Base-by-base conservation (phyloP, 2,329 filamentous ascomycete genomes). In the Fusarium nelsonii region DNA sequence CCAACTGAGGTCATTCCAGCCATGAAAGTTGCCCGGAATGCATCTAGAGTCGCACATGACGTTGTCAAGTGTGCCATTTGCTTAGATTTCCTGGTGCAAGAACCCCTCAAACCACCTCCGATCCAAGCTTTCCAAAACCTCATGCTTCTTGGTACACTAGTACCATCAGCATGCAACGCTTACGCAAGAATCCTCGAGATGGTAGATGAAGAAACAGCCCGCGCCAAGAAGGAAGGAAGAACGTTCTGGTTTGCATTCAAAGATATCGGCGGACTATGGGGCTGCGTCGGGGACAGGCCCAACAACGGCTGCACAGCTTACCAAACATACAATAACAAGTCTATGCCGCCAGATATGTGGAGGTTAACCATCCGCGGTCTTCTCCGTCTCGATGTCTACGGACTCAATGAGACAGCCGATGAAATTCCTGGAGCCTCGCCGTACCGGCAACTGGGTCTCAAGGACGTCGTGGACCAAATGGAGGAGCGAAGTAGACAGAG, bases 311-410 rank as follows among this genome's bases (percentile, higher is more conserved):
- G 81, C 70, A 65, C 71, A 9, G 54, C 70, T 4, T 34, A 74
- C 3, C 63, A 73, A 15, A 71, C 67, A n/a, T 80, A 83, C 63
- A 78, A 84, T 62, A 78, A 83, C 58, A 76, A 79, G 15, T 76
- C 80, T 41, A 82, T 90, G 77, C 80, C 84, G 30, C 86, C 88
- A 0, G 76, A 80, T 6, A 75, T 84, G 68, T 90, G 88, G 88
- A 80, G 87, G 36, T 78, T 81, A 9, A 81, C 82, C 3, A 82
- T 89, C 40, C 81, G 87, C 15, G 84, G 84, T 3, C 77, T 90
- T 58, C 77, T 90, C 18, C 84, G 83, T 60, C 70, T 85, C 14
- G 88, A 90, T 70, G 83, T 90, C 9, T 88, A 90, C 73, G 88
- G 88, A 0, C 72, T 86, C 30, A 72, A 75, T 14, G 70, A 72